Evolutionary conservation across 164 flowering plant species (phyloP), one percentile per base, ranked within the genome.

Genomic region (Vitis vinifera): DNA sequence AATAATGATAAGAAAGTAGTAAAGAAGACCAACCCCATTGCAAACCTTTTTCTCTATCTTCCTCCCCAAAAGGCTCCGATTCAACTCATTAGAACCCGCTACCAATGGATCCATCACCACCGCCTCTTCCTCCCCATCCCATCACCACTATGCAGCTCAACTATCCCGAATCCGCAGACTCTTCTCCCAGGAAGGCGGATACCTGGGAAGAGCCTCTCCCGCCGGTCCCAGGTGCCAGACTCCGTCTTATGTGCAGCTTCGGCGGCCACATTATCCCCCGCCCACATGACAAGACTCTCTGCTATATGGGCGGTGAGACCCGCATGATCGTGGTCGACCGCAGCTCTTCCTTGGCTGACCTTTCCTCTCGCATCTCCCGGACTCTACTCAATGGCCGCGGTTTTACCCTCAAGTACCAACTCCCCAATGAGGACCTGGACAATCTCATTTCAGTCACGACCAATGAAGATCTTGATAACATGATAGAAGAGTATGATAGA

Each of bases 181-280:
- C 78, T 59, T 81, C 84, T 5, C 82, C 83, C 0, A 77, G 65
- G 31, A 44, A 49, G 15, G 69, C 55, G 2, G 80, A 76, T 23
- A 50, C 70, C 10, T 75, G 77, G 73, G 82, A 81, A 52, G 81
- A 81, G 66, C 69, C 74, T 1, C 77, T 79, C 3, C 78, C 82
- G 0, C 75, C 71, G 0, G 57, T 82, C 65, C 84, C 83, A 2
- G 74, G 76, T 48, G 74, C 81, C 53, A 84, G 79, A 74, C 82
- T 87, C 30, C 86, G 87, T 31, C 80, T 87, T 3, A 85, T 87
- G 89, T 87, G 91, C 80, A 85, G 88, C 79, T 87, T 73, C 51
- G 91, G 88, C 15, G 88, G 90, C 23, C 88, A 81, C 77, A 82
- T 87, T 37, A 77, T 88, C 71, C 89, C 91, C 29, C 88, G 86